Base-by-base conservation (phyloP, 2,329 filamentous ascomycete species). In the Orbilia blumenaviensis region DNA sequence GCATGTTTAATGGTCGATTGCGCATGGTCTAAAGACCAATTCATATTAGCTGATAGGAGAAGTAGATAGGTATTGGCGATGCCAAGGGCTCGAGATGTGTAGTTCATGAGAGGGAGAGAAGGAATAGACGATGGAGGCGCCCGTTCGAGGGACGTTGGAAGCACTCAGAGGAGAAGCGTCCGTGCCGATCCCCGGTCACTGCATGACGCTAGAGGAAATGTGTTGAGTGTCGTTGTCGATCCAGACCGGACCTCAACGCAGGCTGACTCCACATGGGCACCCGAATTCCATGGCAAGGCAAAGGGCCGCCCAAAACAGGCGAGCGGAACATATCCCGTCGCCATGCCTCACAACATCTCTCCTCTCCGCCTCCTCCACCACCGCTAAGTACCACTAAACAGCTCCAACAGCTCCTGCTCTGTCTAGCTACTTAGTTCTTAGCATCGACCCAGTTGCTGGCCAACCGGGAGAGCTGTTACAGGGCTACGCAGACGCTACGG, bases 151-250 rank as follows among this genome's bases (percentile, higher is more conserved):
- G 29, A n/a, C 29, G 41, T 44, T 44, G 41, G 7, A n/a, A n/a
- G 18, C 1, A 41, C 41, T 18, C 29, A 16, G 18, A 56, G 25
- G 52, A 25, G 50, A 56, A 56, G 50, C 9, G 29, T 56, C 50
- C 50, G 50, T 56, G 50, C 32, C 32, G 50, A 56, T 56, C 50
- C 50, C 50, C 50, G 21, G 50, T 36, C 50, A 10, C 29, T 56
- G 52, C 32, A 56, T 38, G 32, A 6, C 32, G 8, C 52, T 56
- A 38, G 32, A 21, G 29, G 18, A 1, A 32, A 61, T 44, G 56
- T 61, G 56, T 61, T 61, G 56, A 29, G 56, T 61, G 56, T 61
- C 56, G 56, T 61, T 44, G 36, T 44, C 23, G 36, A 61, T 44
- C 56, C 32, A 38, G 52, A 38, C 52, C 32, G 10, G 50, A 3